Percentiles rank a stretch among this genome's conserved stretches.
Conservation (phyloP, 1,284 basidiomycete genomes). For the Heterobasidion irregulare region DNA sequence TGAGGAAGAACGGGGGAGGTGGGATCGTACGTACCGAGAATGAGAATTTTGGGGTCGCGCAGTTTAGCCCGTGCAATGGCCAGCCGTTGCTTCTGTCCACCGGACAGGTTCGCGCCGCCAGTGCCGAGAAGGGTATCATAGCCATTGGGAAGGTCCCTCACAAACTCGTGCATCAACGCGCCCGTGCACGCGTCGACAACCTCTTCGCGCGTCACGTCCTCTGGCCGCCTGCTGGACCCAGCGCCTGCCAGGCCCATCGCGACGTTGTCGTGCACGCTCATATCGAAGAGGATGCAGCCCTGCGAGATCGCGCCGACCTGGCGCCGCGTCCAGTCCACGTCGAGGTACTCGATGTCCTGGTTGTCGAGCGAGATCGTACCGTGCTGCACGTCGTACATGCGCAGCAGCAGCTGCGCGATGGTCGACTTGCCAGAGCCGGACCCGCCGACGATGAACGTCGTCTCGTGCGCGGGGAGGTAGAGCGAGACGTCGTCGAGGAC, state of each 20-base stretch:
- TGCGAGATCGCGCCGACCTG: conserved; percentile 80
- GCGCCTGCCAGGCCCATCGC: conserved; percentile 67
- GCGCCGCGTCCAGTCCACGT: conserved; percentile 62
- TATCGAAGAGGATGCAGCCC: conserved; percentile 73
- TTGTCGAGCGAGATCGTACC: conserved; percentile 79
- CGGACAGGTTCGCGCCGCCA: conserved; percentile 74
- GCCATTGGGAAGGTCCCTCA: conserved; percentile 74
- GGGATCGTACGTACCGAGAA: conserved; percentile 63
- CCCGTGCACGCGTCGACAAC: conserved; percentile 79
- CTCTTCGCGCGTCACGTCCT: conserved; percentile 54
- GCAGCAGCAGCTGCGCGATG: conserved; percentile 74
- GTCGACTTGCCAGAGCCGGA: conserved; percentile 95
- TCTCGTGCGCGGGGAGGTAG: conserved; percentile 80
- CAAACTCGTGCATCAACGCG: conserved; percentile 85
- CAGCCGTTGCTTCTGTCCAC: conserved; percentile 90
- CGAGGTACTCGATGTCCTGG: conserved; percentile 69
- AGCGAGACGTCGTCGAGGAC: conserved; percentile 61
- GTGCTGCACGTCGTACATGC: conserved; percentile 61
- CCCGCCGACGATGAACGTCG: conserved; percentile 88
- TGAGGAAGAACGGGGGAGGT: background rate
- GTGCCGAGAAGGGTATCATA: conserved; percentile 82
- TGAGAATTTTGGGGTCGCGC: conserved; percentile 82
- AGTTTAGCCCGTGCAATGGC: conserved; percentile 87
- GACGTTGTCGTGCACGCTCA: conserved; percentile 84
- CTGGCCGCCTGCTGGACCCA: conserved; percentile 27